A percentile compares a stretch with the other conserved stretches of the same genome.
Evolutionary conservation across 2,329 filamentous ascomycete species (phyloP).

Genomic region (Cryphonectria japonica): DNA sequence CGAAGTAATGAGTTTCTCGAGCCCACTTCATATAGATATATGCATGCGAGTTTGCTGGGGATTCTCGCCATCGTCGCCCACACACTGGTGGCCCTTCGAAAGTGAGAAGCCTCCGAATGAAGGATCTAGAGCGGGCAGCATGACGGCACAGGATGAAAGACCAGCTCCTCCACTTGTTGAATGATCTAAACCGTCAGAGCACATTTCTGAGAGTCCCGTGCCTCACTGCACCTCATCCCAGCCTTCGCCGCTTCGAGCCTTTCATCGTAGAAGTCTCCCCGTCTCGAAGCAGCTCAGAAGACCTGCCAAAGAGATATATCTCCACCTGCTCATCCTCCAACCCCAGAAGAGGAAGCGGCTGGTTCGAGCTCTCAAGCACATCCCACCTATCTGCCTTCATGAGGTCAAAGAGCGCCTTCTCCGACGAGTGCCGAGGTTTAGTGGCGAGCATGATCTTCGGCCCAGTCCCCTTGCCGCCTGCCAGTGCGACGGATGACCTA

Average conservation of each 20-base stretch:
- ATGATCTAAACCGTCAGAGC: neutral
- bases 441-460: conserved; percentile 57
- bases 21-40: neutral
- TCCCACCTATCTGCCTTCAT: conserved; percentile 52
- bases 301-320: conserved; percentile 55
- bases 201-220: neutral
- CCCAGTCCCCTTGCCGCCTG: conserved; percentile 24
- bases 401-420: conserved; percentile 52
- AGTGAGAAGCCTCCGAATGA: neutral
- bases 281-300: neutral
- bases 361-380: conserved; percentile 44
- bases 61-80: neutral
- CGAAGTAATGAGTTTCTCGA: neutral
- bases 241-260: neutral
- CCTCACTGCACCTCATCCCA: neutral
- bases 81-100: neutral
- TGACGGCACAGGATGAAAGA: too few relatives aligned
- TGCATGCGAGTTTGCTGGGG: neutral
- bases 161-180: neutral
- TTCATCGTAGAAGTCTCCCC: neutral
- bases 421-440: conserved; percentile 60
- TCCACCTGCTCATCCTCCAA: conserved; percentile 52
- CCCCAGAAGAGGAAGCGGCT: conserved; percentile 52
- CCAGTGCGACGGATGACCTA: conserved; percentile 29
- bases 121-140: neutral